Evolutionary conservation across 2,329 filamentous ascomycete genomes (phyloP), one percentile per base, ranked within the genome.

Genomic region (Diatrype stigma): DNA sequence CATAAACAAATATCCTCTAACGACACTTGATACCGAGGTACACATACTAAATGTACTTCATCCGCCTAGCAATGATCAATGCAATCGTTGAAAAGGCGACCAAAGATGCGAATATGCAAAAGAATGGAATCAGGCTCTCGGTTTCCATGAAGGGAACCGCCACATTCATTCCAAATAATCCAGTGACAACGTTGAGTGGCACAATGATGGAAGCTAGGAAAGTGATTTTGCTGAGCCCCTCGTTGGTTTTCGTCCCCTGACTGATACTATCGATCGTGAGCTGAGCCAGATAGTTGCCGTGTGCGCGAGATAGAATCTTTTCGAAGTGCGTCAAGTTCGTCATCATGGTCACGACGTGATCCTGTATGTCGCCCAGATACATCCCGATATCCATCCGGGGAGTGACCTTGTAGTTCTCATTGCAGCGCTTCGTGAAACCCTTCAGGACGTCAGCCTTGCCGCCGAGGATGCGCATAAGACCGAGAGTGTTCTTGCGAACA

Each of bases 331-430:
- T 85, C 61, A 99, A 72, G 70, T 96, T 99, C 60, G 89, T 94
- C 81, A 96, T 96, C 93, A 97, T 97, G 44, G 94, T 99, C 53
- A 99, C 90, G 48, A 99, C 93, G 80, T 99, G 94, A 72, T 99
- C 94, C 71, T 99, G 94, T 57, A 99, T 96, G 72, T 99, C 94
- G 64, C 90, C 90, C 34, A 99, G 81, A 67, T 99, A 99, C 63
- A 99, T 82, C 21, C 92, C 94, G 58, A 99, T 96, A 66, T 99
- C 94, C 74, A 94, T 94, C 45, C 92, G 89, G 6, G 94, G 94
- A 1, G 94, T 96, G 48, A 97, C 89, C 58, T 90, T 88, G 76
- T 96, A 97, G 57, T 96, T 90, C 66, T 96, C 93, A 68, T 97
- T 99, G 81, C 94, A 99, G 47, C 95, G 90, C 76, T 99, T 99